Percentiles rank a stretch among this genome's conserved stretches.
Conservation (phyloP, 148 eudicot species). For the Linanthus parryae region DNA sequence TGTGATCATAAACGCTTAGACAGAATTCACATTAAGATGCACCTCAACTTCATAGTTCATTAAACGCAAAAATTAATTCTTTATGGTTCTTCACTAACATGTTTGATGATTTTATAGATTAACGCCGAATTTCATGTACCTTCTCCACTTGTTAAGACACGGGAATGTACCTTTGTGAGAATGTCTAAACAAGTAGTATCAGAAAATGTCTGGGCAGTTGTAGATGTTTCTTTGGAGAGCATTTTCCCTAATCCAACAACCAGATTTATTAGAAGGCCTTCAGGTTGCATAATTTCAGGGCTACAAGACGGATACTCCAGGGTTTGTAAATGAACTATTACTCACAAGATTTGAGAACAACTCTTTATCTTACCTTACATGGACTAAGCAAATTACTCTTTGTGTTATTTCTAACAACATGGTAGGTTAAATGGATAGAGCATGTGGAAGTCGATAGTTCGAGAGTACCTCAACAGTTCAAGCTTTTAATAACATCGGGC, state of each 20-base stretch:
- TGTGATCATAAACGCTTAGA: too few species aligned
- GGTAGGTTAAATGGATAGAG: slow-evolving; percentile 57
- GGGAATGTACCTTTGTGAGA: slow-evolving; percentile 49
- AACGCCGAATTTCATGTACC: slow-evolving; percentile 41
- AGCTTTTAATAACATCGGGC: slow-evolving; percentile 19
- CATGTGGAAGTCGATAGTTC: slow-evolving; percentile 27
- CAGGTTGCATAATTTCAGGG: slow-evolving; percentile 60
- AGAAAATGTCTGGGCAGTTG: slow-evolving; percentile 43
- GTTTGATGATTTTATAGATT: too few species aligned
- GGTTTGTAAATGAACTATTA: background rate
- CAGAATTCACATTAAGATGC: too few species aligned
- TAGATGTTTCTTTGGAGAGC: slow-evolving; percentile 50
- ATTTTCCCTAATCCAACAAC: slow-evolving; percentile 30
- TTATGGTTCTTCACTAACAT: too few species aligned
- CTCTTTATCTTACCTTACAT: background rate
- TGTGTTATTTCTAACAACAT: background rate
- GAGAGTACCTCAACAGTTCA: slow-evolving; percentile 19
- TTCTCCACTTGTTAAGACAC: slow-evolving; percentile 39
- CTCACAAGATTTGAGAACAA: background rate
- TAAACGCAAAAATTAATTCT: too few species aligned
- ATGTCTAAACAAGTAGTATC: slow-evolving; percentile 26
- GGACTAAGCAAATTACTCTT: background rate
- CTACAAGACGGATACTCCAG: slow-evolving; percentile 32
- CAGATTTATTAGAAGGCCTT: slow-evolving; percentile 37
- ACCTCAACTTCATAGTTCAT: too few species aligned